phyloP scores from a whole-genome alignment of 768 basidiomycete species.

The Auricularia cornea region DNA sequence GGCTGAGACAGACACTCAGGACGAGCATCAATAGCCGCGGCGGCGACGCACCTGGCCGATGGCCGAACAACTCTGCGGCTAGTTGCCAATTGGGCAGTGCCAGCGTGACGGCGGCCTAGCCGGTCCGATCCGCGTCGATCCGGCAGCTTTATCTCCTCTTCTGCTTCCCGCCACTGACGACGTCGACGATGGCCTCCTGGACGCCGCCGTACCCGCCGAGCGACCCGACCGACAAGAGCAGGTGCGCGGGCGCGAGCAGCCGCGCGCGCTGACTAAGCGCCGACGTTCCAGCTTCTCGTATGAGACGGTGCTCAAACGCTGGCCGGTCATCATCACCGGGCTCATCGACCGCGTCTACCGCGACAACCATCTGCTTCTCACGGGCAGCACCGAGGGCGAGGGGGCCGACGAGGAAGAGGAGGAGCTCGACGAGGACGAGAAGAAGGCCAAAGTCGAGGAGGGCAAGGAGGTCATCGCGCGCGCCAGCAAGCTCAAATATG shows the following conservation, averaged over 20 bases:
- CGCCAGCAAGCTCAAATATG: constrained; percentile 74
- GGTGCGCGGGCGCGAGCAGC: constrained; percentile 32
- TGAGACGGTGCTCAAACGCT: constrained; percentile 64
- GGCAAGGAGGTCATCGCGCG: constrained; percentile 70
- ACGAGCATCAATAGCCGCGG: no score
- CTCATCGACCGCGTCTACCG: constrained; percentile 72
- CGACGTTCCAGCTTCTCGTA: constrained; percentile 3
- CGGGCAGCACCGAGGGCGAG: constrained; percentile 14
- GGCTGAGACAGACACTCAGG: no score
- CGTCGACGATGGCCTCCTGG: not conserved
- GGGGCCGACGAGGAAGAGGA: constrained; percentile 7
- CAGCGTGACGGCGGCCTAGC: no score
- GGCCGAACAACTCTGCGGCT: no score
- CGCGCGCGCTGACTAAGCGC: not conserved
- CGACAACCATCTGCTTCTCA: constrained; percentile 49
- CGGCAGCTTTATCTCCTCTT: no score
- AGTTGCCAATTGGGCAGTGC: no score
- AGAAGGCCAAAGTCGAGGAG: constrained; percentile 43
- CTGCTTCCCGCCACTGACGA: no score
- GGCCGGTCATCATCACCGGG: constrained; percentile 65
- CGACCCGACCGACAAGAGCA: constrained; percentile 59
- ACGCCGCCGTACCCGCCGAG: constrained; percentile 50
- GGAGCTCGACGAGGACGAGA: constrained; percentile 27
- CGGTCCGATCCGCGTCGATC: no score
- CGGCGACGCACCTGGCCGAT: no score